These are phyloP conservation scores for Chrysoporthe austroafricana DNA, from an alignment of 2,329 filamentous ascomycete genomes.

Conservation along the genomic window DNA sequence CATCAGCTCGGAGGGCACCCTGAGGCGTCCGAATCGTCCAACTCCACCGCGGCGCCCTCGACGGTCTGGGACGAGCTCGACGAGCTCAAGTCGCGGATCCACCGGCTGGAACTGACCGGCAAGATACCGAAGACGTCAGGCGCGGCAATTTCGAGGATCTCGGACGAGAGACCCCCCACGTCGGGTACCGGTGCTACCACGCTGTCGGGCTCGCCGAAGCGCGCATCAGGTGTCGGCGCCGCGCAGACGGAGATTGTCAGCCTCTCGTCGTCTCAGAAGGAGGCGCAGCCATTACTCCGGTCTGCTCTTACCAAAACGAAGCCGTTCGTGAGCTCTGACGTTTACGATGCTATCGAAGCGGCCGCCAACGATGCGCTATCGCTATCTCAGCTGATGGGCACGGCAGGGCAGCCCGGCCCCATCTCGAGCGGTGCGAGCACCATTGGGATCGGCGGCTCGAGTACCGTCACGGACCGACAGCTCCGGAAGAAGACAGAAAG, in stretches of 20 bases:
- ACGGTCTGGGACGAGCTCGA: slow-evolving; percentile 98
- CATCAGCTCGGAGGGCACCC: slow-evolving; percentile 46
- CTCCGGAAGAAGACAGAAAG: slow-evolving; percentile 88
- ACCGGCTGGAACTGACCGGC: slow-evolving; percentile 85
- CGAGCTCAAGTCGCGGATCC: slow-evolving; percentile 90
- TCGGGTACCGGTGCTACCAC: slow-evolving; percentile 91
- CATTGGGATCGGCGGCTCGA: slow-evolving; percentile 52
- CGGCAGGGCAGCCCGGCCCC: slow-evolving; percentile 68
- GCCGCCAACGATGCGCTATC: slow-evolving; percentile 81
- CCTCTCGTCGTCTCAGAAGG: slow-evolving; percentile 47
- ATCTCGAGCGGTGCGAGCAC: slow-evolving; percentile 69
- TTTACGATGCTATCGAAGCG: slow-evolving; percentile 80
- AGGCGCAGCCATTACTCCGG: slow-evolving; percentile 77
- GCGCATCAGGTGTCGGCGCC: slow-evolving; percentile 56
- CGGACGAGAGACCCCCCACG: slow-evolving; percentile 83
- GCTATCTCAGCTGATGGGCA: slow-evolving; percentile 78
- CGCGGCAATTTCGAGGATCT: slow-evolving; percentile 74
- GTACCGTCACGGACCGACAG: slow-evolving; percentile 75
- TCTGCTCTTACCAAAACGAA: slow-evolving; percentile 82
- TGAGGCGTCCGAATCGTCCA: slow-evolving; percentile 82
- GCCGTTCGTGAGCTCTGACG: slow-evolving; percentile 66
- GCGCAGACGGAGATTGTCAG: slow-evolving; percentile 49
- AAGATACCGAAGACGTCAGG: slow-evolving; percentile 83
- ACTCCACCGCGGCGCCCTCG: slow-evolving; percentile 85
- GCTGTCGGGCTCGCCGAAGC: slow-evolving; percentile 86